Conservation (phyloP, 805 yeast species). For the Saccharomycopsis schoenii region DNA sequence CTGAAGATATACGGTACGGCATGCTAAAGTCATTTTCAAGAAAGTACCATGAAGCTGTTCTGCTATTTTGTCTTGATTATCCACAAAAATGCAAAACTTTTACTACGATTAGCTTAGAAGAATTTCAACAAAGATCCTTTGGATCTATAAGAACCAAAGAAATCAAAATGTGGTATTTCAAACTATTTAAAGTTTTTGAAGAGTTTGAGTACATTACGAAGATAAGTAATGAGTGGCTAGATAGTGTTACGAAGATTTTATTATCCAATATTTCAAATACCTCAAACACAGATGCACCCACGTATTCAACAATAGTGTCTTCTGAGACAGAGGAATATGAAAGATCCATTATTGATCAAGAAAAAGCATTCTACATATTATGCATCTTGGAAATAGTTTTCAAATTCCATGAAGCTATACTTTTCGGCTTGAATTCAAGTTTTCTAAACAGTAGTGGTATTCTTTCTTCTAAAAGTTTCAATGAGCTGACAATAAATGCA, state of each 20-base stretch:
- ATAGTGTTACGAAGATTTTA: constrained; percentile 33
- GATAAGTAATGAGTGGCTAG: constrained; percentile 43
- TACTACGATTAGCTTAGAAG: constrained; percentile 21
- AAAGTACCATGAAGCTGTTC: constrained; percentile 18
- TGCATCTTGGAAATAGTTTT: constrained; percentile 41
- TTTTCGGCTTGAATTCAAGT: constrained; percentile 24
- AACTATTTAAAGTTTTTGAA: constrained; percentile 18
- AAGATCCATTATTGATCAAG: constrained; percentile 66
- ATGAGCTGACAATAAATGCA: neutral
- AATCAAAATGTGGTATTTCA: constrained; percentile 12
- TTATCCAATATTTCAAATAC: constrained; percentile 32
- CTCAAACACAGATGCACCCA: constrained; percentile 17
- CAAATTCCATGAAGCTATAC: constrained; percentile 32
- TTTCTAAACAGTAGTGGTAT: constrained; percentile 11
- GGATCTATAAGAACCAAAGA: constrained; percentile 9
- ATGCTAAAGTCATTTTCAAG: constrained; percentile 36
- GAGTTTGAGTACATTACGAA: constrained; percentile 44
- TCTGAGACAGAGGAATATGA: constrained; percentile 75
- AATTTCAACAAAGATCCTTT: constrained; percentile 10
- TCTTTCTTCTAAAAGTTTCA: neutral
- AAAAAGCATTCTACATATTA: constrained; percentile 49
- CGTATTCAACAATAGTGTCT: constrained; percentile 20
- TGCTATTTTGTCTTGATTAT: neutral
- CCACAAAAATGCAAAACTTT: neutral
- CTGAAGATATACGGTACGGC: constrained; percentile 49